These are phyloP conservation scores for Camelina hispida DNA, from an alignment of 345 rosid genomes.

Conservation along the genomic window DNA sequence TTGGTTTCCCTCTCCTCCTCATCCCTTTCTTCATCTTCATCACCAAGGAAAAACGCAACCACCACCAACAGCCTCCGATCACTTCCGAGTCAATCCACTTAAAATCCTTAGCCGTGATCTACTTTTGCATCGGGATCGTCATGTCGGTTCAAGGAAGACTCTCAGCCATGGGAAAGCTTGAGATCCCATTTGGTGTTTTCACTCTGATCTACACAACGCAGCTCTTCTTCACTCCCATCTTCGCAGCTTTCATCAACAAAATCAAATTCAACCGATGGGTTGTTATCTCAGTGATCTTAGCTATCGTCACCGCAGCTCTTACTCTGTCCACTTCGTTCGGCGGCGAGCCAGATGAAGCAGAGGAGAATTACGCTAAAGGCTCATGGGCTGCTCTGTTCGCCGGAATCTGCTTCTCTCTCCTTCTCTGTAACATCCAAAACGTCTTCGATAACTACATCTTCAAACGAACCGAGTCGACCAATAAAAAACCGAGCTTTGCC, in stretches of 20 bases:
- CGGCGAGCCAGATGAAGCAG: conserved; percentile 41
- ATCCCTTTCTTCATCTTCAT: conserved; percentile 42
- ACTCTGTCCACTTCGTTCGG: conserved; percentile 45
- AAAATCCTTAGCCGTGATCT: conserved; percentile 36
- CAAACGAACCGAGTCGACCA: conserved; percentile 31
- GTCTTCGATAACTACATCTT: conserved; percentile 35
- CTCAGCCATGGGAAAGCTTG: conserved; percentile 39
- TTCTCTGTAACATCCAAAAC: conserved; percentile 45
- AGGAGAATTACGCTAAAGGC: conserved; percentile 34
- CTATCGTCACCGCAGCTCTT: conserved; percentile 48
- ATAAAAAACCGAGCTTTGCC: conserved; percentile 36
- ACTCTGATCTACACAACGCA: conserved; percentile 44
- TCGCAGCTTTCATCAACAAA: conserved; percentile 36
- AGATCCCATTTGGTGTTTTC: conserved; percentile 32
- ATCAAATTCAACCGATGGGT: conserved; percentile 41
- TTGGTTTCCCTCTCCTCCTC: conserved; percentile 45
- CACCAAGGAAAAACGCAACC: conserved; percentile 18
- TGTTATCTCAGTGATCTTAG: conserved; percentile 37
- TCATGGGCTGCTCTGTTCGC: conserved; percentile 42
- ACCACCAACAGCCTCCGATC: conserved; percentile 30
- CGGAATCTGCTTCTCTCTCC: conserved; percentile 37
- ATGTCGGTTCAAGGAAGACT: conserved; percentile 42
- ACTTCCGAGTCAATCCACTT: conserved; percentile 15
- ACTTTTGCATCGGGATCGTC: conserved; percentile 37
- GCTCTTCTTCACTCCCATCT: conserved; percentile 40